Evolutionary conservation across 805 yeast species (phyloP), one percentile per base, ranked within the genome.

Genomic region (Saccharomyces eubayanus): DNA sequence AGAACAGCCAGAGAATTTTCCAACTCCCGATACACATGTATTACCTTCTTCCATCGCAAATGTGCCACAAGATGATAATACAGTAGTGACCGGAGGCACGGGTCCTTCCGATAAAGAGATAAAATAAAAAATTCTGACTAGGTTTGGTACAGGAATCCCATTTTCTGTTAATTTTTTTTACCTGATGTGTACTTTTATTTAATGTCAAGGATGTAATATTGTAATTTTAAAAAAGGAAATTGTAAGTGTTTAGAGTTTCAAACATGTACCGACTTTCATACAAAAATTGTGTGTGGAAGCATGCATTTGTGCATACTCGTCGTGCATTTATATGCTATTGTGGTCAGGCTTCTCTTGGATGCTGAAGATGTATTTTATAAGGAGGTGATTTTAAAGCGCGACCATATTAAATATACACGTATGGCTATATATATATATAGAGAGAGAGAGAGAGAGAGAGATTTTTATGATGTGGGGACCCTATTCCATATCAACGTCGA

Each of bases 401-500:
- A n/a, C 24, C 16, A 5, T 24, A 24, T 24, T 24, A 24, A 2
- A 24, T 24, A 24, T 24, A 24, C 11, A 36, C 20, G 10, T 16
- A 14, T 20, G n/a, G 16, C 2, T 24, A 24, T 10, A 36, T 36
- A 8, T 16, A 24, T 20, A 24, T 28, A n/a, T n/a, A n/a, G n/a
- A n/a, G n/a, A n/a, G n/a, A n/a, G n/a, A n/a, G n/a, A n/a, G n/a
- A n/a, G n/a, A n/a, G n/a, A n/a, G n/a, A n/a, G n/a, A 12, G 24
- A 5, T 47, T 24, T 28, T 24, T 9, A 5, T 43, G 27, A 10
- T 27, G 20, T n/a, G 43, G 41, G 62, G 67, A 8, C 60, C 60
- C 49, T 69, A 74, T 61, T 84, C 90, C 2, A 83, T 82, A 1
- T 81, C 85, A 6, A 79, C 55, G 64, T 91, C 97, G 2, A 92